Percentiles rank a stretch among this genome's conserved stretches.
These are phyloP conservation scores for Fusarium sp. DNA, from an alignment of 2,329 filamentous ascomycete genomes.

Conservation along the genomic window DNA sequence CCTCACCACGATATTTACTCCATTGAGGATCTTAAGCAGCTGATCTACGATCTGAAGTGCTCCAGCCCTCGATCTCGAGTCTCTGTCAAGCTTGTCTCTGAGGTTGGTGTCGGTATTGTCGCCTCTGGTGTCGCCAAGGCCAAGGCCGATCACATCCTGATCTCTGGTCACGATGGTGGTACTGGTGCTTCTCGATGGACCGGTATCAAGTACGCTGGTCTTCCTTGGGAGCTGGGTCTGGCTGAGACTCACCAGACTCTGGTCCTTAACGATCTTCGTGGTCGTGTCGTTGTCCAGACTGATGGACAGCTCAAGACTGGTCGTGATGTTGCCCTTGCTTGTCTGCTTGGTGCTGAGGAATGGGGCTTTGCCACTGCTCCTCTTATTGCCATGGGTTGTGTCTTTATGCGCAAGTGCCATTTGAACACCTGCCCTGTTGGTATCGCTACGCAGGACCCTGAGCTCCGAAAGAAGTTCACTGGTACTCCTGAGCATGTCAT, in stretches of 20 bases:
- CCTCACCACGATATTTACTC: conserved; percentile 99
- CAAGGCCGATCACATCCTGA: conserved; percentile 95
- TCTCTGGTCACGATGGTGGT: conserved; percentile 96
- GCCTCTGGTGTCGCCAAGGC: conserved; percentile 97
- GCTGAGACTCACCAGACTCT: conserved; percentile 97
- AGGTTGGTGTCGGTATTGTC: conserved; percentile 97
- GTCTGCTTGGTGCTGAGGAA: conserved; percentile 95
- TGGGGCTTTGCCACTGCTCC: conserved; percentile 97
- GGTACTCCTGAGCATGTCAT: conserved; percentile 96
- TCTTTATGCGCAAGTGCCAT: conserved; percentile 89
- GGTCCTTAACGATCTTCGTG: conserved; percentile 94
- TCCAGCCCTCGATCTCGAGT: conserved; percentile 91
- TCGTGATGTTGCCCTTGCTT: conserved; percentile 92
- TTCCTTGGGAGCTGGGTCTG: conserved; percentile 96
- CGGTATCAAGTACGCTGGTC: conserved; percentile 97
- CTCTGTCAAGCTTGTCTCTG: conserved; percentile 96
- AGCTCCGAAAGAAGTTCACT: conserved; percentile 90
- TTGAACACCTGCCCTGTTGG: conserved; percentile 87
- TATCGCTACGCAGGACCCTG: conserved; percentile 95
- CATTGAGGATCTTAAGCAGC: conserved; percentile 96
- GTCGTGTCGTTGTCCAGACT: conserved; percentile 94
- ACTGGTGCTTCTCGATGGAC: conserved; percentile 98
- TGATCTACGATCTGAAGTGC: conserved; percentile 98
- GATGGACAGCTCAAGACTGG: conserved; percentile 94
- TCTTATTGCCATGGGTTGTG: conserved; percentile 95